A percentile compares a stretch with the other conserved stretches of the same genome.
phyloP scores from a whole-genome alignment of 768 basidiomycete genomes.

The Saitozyma sp. region DNA sequence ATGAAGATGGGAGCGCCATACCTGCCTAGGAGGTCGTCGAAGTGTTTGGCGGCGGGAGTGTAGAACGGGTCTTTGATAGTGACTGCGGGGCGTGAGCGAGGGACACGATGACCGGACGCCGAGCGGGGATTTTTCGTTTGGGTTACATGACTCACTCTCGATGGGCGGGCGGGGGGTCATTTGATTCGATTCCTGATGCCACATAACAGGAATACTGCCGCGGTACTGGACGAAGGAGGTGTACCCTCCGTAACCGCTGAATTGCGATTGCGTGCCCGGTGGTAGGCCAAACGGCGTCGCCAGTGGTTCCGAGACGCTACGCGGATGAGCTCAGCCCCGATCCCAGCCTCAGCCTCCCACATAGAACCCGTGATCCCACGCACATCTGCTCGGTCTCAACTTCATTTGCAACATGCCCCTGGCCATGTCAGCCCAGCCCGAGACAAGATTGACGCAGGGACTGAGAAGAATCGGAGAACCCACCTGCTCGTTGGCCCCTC shows the following conservation, averaged over 20 bases:
- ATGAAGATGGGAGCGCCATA: slow-evolving; percentile 89
- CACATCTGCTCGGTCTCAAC: slow-evolving; percentile 96
- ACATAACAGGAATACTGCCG: slow-evolving; percentile 92
- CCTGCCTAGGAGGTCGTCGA: slow-evolving; percentile 81
- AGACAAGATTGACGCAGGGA: not conserved
- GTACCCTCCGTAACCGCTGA: slow-evolving; percentile 65
- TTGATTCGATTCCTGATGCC: slow-evolving; percentile 89
- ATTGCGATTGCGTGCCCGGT: slow-evolving; percentile 4
- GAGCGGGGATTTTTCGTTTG: not conserved
- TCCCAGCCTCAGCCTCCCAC: not conserved
- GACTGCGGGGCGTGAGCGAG: slow-evolving; percentile 58
- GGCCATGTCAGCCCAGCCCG: slow-evolving; percentile 8
- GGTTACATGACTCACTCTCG: slow-evolving; percentile 66
- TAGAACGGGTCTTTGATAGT: slow-evolving; percentile 93
- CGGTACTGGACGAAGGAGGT: slow-evolving; percentile 96
- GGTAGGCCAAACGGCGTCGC: slow-evolving; percentile 39
- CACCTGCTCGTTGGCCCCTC: slow-evolving; percentile 92
- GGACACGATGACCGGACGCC: not conserved
- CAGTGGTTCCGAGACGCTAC: slow-evolving; percentile 50
- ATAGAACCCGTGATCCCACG: slow-evolving; percentile 2
- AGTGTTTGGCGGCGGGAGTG: slow-evolving; percentile 86
- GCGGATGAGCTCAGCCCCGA: slow-evolving; percentile 1
- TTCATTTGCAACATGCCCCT: slow-evolving; percentile 98
- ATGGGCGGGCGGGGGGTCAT: slow-evolving; percentile 95
- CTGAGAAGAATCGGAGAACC: slow-evolving; percentile 4